A percentile compares a stretch with the other conserved stretches of the same genome.
These are phyloP conservation scores for Aspergillus sp. DNA, from an alignment of 2,329 filamentous ascomycete genomes.

Conservation along the genomic window DNA sequence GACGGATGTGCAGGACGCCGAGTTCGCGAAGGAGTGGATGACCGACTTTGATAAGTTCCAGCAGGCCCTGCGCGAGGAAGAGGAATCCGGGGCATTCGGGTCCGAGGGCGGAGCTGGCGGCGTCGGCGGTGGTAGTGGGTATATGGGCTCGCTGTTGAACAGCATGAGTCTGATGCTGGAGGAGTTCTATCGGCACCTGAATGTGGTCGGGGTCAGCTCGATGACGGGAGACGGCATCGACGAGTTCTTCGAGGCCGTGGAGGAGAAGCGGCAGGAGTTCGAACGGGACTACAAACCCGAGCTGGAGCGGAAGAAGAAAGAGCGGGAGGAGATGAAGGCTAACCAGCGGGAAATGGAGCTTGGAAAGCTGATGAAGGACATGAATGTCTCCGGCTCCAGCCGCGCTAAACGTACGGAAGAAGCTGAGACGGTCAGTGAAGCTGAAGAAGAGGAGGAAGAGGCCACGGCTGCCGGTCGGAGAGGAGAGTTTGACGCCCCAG, in stretches of 20 bases:
- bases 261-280: slow-evolving; percentile 85
- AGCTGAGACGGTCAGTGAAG: slow-evolving; percentile 49
- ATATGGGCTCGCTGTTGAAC: slow-evolving; percentile 94
- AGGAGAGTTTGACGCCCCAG: slow-evolving; percentile 46
- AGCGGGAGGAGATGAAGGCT: slow-evolving; percentile 74
- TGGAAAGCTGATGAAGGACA: slow-evolving; percentile 91
- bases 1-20: slow-evolving; percentile 88
- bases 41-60: slow-evolving; percentile 98
- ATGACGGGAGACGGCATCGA: slow-evolving; percentile 90
- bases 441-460: slow-evolving; percentile 51
- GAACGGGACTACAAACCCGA: slow-evolving; percentile 88
- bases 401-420: slow-evolving; percentile 24
- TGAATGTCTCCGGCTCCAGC: slow-evolving; percentile 59
- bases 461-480: slow-evolving; percentile 18
- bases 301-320: slow-evolving; percentile 72
- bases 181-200: slow-evolving; percentile 94
- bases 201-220: slow-evolving; percentile 87
- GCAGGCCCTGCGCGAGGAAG: slow-evolving; percentile 75
- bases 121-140: slow-evolving; percentile 74
- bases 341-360: slow-evolving; percentile 75
- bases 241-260: slow-evolving; percentile 88
- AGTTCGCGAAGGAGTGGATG: slow-evolving; percentile 98
- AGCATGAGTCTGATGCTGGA: slow-evolving; percentile 98
- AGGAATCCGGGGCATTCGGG: slow-evolving; percentile 73
- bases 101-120: slow-evolving; percentile 62